Percentiles rank a stretch among this genome's conserved stretches.
These are phyloP conservation scores for Corymbia maculata DNA, from an alignment of 345 rosid genomes.

Conservation along the genomic window DNA sequence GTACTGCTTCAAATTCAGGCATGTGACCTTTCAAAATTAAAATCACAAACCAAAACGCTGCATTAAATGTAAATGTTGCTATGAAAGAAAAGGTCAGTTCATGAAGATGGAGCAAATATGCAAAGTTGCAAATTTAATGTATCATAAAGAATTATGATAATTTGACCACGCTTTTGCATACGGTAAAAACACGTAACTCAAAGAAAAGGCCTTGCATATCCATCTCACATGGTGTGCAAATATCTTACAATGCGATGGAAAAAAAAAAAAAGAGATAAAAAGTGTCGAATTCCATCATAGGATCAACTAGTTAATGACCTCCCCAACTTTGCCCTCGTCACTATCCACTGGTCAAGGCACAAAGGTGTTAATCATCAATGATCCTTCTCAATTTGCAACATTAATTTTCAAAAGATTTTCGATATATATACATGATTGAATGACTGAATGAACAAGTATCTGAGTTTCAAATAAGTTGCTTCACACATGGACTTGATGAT, in stretches of 20 bases:
- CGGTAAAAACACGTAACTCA: neutral
- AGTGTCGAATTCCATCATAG: neutral
- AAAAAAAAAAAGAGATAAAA: no score
- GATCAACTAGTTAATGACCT: neutral
- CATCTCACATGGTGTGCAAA: neutral
- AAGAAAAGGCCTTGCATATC: neutral
- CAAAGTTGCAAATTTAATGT: neutral
- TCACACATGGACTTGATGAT: neutral
- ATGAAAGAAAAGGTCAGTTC: neutral
- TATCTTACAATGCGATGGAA: neutral
- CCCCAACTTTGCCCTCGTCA: neutral
- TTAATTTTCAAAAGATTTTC: neutral
- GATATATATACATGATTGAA: no score
- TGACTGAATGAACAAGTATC: neutral
- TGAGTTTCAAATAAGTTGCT: neutral
- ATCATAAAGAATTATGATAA: neutral
- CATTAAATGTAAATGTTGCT: neutral
- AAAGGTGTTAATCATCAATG: neutral
- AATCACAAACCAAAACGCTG: neutral
- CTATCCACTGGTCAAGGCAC: rapidly evolving
- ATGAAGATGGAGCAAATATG: neutral
- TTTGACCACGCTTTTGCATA: neutral
- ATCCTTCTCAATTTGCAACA: no score
- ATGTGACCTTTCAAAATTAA: neutral
- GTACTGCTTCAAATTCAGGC: neutral